Evolutionary conservation across 345 rosid genomes (phyloP).

Genomic region (Isatis tinctoria): DNA sequence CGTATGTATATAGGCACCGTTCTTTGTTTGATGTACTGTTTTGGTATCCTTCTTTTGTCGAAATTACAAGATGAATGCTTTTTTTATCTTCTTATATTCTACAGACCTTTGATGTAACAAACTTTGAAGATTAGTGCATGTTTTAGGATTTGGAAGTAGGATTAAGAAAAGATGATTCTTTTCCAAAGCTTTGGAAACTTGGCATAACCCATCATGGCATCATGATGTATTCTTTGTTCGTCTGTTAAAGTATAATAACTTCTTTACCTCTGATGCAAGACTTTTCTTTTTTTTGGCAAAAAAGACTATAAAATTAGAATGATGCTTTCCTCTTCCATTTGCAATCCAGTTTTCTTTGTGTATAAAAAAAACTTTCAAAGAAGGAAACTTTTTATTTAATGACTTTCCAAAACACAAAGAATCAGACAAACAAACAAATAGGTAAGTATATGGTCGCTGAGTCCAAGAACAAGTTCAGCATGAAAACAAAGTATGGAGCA

Average conservation of each 20-base stretch:
- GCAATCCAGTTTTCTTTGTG: neutral
- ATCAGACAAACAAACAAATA: neutral
- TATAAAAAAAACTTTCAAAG: neutral
- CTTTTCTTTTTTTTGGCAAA: too few relatives aligned
- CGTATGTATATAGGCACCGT: neutral
- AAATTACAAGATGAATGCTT: neutral
- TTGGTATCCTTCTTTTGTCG: neutral
- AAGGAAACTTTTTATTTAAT: neutral
- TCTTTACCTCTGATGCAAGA: slow-evolving; percentile 34
- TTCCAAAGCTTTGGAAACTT: neutral
- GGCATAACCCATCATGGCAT: neutral
- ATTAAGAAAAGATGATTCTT: neutral
- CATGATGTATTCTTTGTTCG: slow-evolving; percentile 8
- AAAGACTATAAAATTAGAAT: slow-evolving; percentile 29
- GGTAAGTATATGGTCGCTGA: slow-evolving; percentile 18
- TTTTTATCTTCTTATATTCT: neutral
- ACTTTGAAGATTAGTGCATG: neutral
- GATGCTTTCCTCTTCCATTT: neutral
- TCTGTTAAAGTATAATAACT: slow-evolving; percentile 6
- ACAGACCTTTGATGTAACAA: neutral
- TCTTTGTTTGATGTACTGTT: neutral
- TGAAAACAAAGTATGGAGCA: slow-evolving; percentile 43
- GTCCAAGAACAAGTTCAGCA: slow-evolving; percentile 19
- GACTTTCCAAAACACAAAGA: neutral
- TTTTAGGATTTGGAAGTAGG: neutral